Evolutionary conservation across 495 filamentous ascomycete genomes (phyloP).

Genomic region (Bryoglossum gracile): DNA sequence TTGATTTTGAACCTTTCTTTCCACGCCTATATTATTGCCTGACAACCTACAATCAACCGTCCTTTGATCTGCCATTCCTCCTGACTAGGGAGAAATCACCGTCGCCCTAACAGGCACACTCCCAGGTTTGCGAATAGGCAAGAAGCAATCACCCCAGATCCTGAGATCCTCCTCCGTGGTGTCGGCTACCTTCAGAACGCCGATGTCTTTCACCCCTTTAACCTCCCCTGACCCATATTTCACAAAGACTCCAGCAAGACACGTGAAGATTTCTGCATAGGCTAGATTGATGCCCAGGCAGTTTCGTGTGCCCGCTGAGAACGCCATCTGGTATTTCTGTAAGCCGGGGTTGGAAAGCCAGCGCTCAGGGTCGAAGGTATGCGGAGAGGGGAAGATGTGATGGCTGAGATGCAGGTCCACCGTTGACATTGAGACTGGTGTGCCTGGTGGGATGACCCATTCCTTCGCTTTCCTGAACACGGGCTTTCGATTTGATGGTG

Average conservation of each 20-base stretch:
- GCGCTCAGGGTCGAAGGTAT: constrained; percentile 42
- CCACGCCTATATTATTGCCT: too few species aligned
- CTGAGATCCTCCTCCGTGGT: neutral
- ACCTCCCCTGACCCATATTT: constrained; percentile 24
- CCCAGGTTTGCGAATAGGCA: neutral
- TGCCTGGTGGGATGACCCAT: constrained; percentile 28
- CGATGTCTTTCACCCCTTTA: neutral
- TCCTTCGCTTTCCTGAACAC: constrained; percentile 17
- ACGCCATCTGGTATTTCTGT: constrained; percentile 37
- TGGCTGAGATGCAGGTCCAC: constrained; percentile 39
- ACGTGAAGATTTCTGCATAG: constrained; percentile 34
- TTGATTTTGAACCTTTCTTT: too few species aligned
- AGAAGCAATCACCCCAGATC: neutral
- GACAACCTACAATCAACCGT: too few species aligned
- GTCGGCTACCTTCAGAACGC: constrained; percentile 4
- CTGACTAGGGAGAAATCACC: too few species aligned
- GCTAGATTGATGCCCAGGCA: constrained; percentile 44
- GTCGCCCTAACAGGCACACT: constrained; percentile 1
- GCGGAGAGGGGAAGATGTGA: constrained; percentile 39
- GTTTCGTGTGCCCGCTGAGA: constrained; percentile 37
- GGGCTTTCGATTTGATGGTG: too few species aligned
- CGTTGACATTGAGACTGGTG: constrained; percentile 38
- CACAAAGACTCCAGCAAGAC: constrained; percentile 29
- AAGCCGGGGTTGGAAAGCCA: constrained; percentile 35
- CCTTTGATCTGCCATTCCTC: too few species aligned